Conservation (phyloP, 1,139 yeast species). For the Candida tetrigidarum region DNA sequence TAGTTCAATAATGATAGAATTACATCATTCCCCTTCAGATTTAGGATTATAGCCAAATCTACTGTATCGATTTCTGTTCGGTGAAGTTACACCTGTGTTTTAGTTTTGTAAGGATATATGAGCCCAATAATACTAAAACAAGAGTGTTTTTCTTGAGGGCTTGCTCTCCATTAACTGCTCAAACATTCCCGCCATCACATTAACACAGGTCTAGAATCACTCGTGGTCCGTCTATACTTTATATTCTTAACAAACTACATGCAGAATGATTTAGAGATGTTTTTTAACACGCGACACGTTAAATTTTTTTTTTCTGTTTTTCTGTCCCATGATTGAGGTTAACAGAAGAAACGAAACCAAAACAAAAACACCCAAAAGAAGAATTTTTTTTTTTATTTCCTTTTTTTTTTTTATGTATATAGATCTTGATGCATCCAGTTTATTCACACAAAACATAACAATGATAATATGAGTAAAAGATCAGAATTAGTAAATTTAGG, state of each 20-base stretch:
- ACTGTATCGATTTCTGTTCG: no score
- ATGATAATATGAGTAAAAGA: slow-evolving; percentile 15
- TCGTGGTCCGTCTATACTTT: no score
- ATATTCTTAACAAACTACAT: no score
- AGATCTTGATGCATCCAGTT: background rate
- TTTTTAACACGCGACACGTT: slow-evolving; percentile 8
- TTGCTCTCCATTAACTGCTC: no score
- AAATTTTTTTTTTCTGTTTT: background rate
- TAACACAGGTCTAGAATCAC: no score
- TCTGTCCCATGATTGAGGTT: background rate
- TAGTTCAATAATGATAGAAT: background rate
- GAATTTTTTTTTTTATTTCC: background rate
- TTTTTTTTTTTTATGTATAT: background rate
- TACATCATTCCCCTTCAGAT: no score
- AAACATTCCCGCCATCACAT: no score
- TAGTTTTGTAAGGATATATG: background rate
- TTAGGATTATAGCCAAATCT: no score
- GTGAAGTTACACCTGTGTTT: background rate
- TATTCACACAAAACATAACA: slow-evolving; percentile 9
- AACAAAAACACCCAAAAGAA: slow-evolving; percentile 4
- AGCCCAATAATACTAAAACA: background rate
- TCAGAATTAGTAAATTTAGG: slow-evolving; percentile 25
- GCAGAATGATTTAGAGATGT: slow-evolving; percentile 7
- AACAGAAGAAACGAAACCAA: slow-evolving; percentile 4
- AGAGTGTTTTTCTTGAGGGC: no score